These are phyloP conservation scores for Phytophthora europaea DNA, from an alignment of 352 stramenopile species.

Conservation along the genomic window DNA sequence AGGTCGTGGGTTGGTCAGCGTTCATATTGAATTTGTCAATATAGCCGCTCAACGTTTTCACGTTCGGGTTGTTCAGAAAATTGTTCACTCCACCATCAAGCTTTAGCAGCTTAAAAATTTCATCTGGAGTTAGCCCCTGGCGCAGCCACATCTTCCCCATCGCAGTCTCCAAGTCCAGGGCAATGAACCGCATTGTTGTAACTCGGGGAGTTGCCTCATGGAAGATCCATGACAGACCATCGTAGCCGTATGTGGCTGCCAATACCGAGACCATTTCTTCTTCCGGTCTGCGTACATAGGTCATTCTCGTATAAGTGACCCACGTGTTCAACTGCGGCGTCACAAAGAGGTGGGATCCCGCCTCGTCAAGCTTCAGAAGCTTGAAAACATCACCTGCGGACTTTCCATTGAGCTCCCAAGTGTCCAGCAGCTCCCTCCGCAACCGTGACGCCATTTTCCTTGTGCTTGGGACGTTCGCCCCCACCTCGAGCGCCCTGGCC, in stretches of 20 bases:
- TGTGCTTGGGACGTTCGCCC: background rate
- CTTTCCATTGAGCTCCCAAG: background rate
- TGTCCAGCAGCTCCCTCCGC: background rate
- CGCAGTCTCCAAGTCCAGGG: background rate
- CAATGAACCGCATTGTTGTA: background rate
- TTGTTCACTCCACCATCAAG: background rate
- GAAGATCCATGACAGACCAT: background rate
- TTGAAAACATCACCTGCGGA: background rate
- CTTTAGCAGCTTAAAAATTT: background rate
- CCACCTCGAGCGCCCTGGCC: background rate
- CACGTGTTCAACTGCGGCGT: conserved; percentile 2
- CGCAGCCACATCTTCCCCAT: background rate
- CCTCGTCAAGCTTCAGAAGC: background rate
- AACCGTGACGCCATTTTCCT: background rate
- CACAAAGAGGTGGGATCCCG: background rate
- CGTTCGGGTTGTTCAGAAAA: background rate
- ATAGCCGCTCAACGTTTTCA: background rate
- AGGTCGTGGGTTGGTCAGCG: background rate
- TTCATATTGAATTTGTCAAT: background rate
- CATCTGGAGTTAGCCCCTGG: background rate
- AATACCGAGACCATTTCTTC: background rate
- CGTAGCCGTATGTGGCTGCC: background rate
- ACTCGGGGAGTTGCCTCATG: background rate
- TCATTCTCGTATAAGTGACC: background rate
- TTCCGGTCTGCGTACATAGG: background rate